Conservation (phyloP, 768 basidiomycete genomes). For the Dictyophora rubrovolvata region DNA sequence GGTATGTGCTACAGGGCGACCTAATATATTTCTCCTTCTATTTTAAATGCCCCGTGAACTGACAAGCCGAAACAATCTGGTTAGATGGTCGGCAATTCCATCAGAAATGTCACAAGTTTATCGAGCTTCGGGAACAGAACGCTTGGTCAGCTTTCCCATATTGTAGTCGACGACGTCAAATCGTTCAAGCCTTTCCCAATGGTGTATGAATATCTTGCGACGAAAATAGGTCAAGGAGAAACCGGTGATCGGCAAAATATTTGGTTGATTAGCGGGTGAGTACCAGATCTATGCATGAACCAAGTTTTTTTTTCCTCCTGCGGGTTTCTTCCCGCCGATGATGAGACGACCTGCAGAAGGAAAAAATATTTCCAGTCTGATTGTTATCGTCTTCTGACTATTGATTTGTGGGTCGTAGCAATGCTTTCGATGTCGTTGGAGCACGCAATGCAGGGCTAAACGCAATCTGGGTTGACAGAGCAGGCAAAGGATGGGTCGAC, state of each 20-base stretch:
- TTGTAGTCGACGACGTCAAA: constrained; percentile 15
- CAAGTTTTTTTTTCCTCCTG: background rate
- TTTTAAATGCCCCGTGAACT: background rate
- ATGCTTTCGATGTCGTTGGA: constrained; percentile 24
- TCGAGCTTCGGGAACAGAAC: background rate
- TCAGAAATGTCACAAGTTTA: constrained; percentile 4
- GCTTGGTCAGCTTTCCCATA: background rate
- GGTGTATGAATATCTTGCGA: constrained; percentile 18
- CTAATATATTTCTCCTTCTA: background rate
- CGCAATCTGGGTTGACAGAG: constrained; percentile 22
- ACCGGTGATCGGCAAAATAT: constrained; percentile 10
- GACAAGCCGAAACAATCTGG: background rate
- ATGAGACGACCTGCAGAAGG: too few species aligned
- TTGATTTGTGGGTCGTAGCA: constrained; percentile 16
- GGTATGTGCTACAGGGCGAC: background rate
- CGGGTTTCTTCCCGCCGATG: background rate
- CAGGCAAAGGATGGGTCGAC: constrained; percentile 19
- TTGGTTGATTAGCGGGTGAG: constrained; percentile 25
- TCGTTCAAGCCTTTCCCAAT: constrained; percentile 19
- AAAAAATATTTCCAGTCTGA: too few species aligned
- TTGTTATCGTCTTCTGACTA: too few species aligned
- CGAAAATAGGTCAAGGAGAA: constrained; percentile 8
- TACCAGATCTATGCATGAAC: background rate
- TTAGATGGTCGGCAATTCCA: constrained; percentile 19
- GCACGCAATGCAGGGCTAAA: constrained; percentile 18